These are phyloP conservation scores for Penicillium desertorum DNA, from an alignment of 495 filamentous ascomycete genomes.

Conservation along the genomic window DNA sequence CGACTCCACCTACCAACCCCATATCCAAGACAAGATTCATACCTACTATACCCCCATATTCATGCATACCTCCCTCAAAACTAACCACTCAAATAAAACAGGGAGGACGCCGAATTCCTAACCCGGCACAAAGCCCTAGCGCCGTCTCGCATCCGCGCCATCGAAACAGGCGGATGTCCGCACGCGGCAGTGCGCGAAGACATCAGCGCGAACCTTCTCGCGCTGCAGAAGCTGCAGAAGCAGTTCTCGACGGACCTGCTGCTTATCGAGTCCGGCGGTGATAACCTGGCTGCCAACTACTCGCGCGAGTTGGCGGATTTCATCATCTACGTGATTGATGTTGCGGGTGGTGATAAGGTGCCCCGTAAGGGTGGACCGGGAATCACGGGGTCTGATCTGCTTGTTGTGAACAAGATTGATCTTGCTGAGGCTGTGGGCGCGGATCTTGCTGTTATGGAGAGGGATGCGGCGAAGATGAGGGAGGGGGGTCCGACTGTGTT, in stretches of 20 bases:
- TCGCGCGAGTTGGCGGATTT: conserved; percentile 89
- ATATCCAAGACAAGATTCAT: background rate
- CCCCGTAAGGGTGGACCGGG: conserved; percentile 94
- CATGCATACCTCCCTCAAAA: conserved; percentile 1
- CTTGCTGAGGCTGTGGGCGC: conserved; percentile 88
- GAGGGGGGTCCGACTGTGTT: conserved; percentile 97
- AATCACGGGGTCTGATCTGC: conserved; percentile 89
- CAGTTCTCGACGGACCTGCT: conserved; percentile 72
- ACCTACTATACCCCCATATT: background rate
- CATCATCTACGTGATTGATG: conserved; percentile 98
- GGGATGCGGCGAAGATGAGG: conserved; percentile 90
- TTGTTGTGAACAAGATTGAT: conserved; percentile 97
- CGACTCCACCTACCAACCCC: background rate
- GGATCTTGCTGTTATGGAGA: conserved; percentile 90
- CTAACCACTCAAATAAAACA: conserved; percentile 28
- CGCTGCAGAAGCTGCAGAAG: conserved; percentile 80
- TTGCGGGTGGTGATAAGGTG: conserved; percentile 95
- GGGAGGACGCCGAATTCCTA: conserved; percentile 97
- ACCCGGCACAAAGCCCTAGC: conserved; percentile 82
- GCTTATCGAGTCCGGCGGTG: conserved; percentile 91
- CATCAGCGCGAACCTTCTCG: conserved; percentile 88
- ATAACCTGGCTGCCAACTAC: conserved; percentile 97
- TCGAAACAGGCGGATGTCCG: conserved; percentile 96
- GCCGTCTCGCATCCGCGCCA: conserved; percentile 79
- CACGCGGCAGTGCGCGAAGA: conserved; percentile 98